Evolutionary conservation across 75 land plant genomes (phyloP).

Genomic region (Picea sitchensis): DNA sequence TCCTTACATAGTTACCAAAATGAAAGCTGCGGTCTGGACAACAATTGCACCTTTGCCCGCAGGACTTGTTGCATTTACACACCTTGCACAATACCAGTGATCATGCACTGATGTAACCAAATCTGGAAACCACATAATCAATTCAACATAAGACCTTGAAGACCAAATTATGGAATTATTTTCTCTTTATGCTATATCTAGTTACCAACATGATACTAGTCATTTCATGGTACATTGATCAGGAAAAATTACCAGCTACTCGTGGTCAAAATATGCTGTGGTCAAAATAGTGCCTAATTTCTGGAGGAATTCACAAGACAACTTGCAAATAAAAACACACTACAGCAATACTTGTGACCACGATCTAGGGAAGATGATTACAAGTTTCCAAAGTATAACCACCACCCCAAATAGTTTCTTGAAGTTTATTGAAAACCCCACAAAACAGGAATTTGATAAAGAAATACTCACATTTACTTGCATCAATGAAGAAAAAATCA

Average conservation of each 20-base stretch:
- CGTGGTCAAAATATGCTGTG: no score
- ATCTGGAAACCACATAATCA: slow-evolving; percentile 14
- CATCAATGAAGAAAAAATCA: slow-evolving; percentile 57
- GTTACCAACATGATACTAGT: no score
- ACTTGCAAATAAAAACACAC: background rate
- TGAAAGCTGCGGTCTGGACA: slow-evolving; percentile 47
- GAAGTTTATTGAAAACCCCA: background rate
- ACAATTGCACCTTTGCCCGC: slow-evolving; percentile 78
- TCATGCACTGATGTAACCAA: slow-evolving; percentile 70
- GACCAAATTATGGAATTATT: no score
- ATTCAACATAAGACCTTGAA: background rate
- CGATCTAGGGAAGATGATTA: background rate
- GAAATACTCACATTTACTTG: slow-evolving; percentile 58
- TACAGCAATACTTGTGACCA: background rate
- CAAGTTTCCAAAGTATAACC: background rate
- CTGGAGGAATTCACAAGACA: background rate
- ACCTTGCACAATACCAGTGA: slow-evolving; percentile 67
- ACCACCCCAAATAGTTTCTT: background rate
- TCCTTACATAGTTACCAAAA: slow-evolving; percentile 68
- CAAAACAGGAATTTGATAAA: background rate
- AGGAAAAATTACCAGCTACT: background rate
- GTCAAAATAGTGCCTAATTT: background rate
- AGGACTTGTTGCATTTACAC: slow-evolving; percentile 49
- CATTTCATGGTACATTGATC: background rate
- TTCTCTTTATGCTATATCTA: no score